A percentile compares a stretch with the other conserved stretches of the same genome.
phyloP scores from a whole-genome alignment of 257 asterid genomes.

The Perilla frutescens region DNA sequence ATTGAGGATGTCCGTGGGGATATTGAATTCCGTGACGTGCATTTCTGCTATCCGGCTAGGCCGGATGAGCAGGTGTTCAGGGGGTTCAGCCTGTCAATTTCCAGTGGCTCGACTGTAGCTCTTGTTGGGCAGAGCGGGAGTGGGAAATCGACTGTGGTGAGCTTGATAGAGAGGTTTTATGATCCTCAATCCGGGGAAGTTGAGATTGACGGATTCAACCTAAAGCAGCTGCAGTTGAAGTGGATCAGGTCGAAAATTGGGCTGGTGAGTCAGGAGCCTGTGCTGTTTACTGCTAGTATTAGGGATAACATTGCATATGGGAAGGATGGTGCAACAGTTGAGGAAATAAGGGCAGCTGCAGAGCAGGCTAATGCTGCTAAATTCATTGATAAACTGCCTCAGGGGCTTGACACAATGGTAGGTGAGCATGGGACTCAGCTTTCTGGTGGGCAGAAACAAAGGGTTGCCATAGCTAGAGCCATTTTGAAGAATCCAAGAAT shows the following conservation, averaged over 20 bases:
- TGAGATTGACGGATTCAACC: slow-evolving; percentile 53
- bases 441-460: slow-evolving; percentile 74
- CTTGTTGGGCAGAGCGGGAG: slow-evolving; percentile 81
- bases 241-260: slow-evolving; percentile 70
- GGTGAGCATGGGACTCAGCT: slow-evolving; percentile 77
- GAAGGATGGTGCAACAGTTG: slow-evolving; percentile 59
- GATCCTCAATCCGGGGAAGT: slow-evolving; percentile 68
- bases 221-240: slow-evolving; percentile 58
- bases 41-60: slow-evolving; percentile 66
- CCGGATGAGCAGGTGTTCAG: slow-evolving; percentile 57
- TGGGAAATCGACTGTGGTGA: slow-evolving; percentile 70
- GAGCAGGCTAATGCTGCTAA: slow-evolving; percentile 68
- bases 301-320: slow-evolving; percentile 70
- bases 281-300: slow-evolving; percentile 63
- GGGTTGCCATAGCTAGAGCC: slow-evolving; percentile 72
- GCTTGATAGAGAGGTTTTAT: slow-evolving; percentile 69
- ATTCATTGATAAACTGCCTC: slow-evolving; percentile 60
- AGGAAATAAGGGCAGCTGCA: slow-evolving; percentile 58
- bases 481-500: slow-evolving; percentile 63
- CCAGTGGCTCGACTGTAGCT: slow-evolving; percentile 56
- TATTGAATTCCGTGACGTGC: slow-evolving; percentile 50
- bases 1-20: slow-evolving; percentile 57
- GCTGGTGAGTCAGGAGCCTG: slow-evolving; percentile 80
- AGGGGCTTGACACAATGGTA: slow-evolving; percentile 69
- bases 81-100: slow-evolving; percentile 49